Percentiles rank a stretch among this genome's conserved stretches.
phyloP scores from a whole-genome alignment of 2,329 filamentous ascomycete genomes.

The Fusarium veterinarium region DNA sequence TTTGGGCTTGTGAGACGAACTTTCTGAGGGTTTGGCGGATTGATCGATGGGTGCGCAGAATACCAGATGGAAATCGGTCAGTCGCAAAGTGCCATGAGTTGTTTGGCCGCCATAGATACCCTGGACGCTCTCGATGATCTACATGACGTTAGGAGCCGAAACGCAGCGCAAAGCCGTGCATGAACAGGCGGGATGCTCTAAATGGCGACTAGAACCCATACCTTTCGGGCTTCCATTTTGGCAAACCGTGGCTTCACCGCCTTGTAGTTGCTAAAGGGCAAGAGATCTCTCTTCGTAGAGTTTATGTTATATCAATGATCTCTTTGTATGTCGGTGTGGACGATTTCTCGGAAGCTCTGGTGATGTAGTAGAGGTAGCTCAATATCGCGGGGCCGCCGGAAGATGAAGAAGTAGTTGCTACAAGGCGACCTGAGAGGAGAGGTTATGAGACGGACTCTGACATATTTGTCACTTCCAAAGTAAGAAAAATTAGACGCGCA shows the following conservation, averaged over 20 bases:
- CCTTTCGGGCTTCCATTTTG: slow-evolving; percentile 57
- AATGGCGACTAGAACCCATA: slow-evolving; percentile 36
- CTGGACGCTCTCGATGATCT: slow-evolving; percentile 69
- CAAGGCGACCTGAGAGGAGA: slow-evolving; percentile 13
- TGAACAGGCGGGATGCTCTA: background rate
- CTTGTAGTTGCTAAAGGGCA: background rate
- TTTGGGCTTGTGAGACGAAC: slow-evolving; percentile 46
- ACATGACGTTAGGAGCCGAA: slow-evolving; percentile 32
- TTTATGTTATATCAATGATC: background rate
- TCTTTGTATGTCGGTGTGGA: background rate
- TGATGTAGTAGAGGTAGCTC: slow-evolving; percentile 9
- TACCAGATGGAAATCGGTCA: slow-evolving; percentile 72
- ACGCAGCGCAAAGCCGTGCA: background rate
- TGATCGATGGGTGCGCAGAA: slow-evolving; percentile 59
- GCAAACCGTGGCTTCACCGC: background rate
- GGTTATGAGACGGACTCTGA: slow-evolving; percentile 30
- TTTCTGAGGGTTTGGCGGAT: slow-evolving; percentile 35
- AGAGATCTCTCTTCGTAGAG: background rate
- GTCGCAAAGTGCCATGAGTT: slow-evolving; percentile 67
- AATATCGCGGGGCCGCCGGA: slow-evolving; percentile 25
- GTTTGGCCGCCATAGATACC: slow-evolving; percentile 69
- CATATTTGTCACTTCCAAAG: slow-evolving; percentile 23
- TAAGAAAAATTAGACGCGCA: background rate
- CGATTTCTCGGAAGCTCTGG: background rate
- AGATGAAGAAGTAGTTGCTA: slow-evolving; percentile 29